Percentiles rank a stretch among this genome's conserved stretches.
Evolutionary conservation across 129 eudicot species (phyloP).

Genomic region (Kitagawia praeruptora): DNA sequence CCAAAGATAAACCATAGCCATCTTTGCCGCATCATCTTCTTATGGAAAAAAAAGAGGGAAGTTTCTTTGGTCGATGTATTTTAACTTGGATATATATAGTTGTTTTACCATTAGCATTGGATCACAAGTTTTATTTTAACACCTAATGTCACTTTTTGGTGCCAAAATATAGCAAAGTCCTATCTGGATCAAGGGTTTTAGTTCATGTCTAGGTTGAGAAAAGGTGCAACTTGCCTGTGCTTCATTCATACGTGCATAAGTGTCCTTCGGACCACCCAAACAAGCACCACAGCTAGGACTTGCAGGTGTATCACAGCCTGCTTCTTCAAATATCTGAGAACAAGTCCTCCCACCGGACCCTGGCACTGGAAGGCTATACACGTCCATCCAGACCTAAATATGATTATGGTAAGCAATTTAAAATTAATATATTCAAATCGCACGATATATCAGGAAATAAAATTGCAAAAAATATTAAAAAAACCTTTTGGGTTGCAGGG

Average conservation of each 20-base stretch:
- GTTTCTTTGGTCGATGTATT: no score
- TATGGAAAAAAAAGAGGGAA: no score
- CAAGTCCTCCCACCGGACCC: conserved; percentile 98
- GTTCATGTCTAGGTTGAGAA: not conserved
- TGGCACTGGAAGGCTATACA: conserved; percentile 89
- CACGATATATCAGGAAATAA: not conserved
- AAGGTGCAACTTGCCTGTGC: conserved; percentile 53
- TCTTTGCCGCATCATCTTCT: no score
- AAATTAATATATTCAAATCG: not conserved
- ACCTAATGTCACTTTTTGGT: no score
- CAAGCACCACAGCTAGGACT: conserved; percentile 99
- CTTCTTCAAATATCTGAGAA: conserved; percentile 95
- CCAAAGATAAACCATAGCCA: no score
- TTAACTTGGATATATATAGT: no score
- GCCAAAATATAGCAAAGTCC: no score
- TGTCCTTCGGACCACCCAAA: conserved; percentile 93
- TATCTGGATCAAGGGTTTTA: not conserved
- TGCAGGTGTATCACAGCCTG: conserved; percentile 92
- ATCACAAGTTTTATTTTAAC: no score
- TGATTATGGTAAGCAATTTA: not conserved
- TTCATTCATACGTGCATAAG: conserved; percentile 96
- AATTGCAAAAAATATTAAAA: conserved; percentile 10
- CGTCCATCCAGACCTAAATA: conserved; percentile 87
- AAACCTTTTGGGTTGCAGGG: conserved; percentile 97
- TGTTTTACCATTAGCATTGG: no score